Evolutionary conservation across 345 rosid species (phyloP), one percentile per base, ranked within the genome.

Genomic region (Diplotaxis tenuifolia): DNA sequence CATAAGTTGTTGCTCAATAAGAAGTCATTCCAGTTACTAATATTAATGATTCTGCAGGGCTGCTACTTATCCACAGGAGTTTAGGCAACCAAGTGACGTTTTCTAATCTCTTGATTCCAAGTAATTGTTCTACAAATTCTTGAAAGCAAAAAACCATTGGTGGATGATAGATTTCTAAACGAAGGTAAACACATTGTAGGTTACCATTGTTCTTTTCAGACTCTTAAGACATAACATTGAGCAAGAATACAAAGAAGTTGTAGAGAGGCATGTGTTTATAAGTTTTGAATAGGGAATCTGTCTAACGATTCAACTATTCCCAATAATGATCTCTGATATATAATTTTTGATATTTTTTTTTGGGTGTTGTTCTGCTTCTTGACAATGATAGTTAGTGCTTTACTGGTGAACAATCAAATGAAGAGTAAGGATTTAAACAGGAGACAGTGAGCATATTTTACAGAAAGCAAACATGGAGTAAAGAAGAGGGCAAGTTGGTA

Each of bases 351-450:
- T 14, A 42, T n/a, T n/a, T n/a, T n/a, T 42, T 42, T 58, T 9
- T 70, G 7, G 49, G 58, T 52, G 67, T 9, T 79, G 27, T 70
- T 58, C 40, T 80, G 73, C 59, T 80, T 32, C 70, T 52, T 38
- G 47, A 38, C 47, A 38, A 34, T 10, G 47, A 6, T 11, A 12
- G n/a, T 1, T 38, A 38, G n/a, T n/a, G n/a, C n/a, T n/a, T n/a
- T n/a, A n/a, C 47, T 66, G 96, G 97, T 15, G 80, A 79, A 45
- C 86, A 85, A 82, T 89, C 89, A 7, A 93, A 89, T 82, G 99
- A 94, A 83, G 97, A 89, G 96, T n/a, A n/a, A n/a, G 99, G 81
- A 93, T 89, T 67, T 93, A 90, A 69, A 86, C 96, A 7, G 97
- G 97, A 82, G 96, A 93, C 60, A 84, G 97, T 12, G 97, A 93